Conservation (phyloP, 805 yeast species). For the Saccharomycopsis fodiens region DNA sequence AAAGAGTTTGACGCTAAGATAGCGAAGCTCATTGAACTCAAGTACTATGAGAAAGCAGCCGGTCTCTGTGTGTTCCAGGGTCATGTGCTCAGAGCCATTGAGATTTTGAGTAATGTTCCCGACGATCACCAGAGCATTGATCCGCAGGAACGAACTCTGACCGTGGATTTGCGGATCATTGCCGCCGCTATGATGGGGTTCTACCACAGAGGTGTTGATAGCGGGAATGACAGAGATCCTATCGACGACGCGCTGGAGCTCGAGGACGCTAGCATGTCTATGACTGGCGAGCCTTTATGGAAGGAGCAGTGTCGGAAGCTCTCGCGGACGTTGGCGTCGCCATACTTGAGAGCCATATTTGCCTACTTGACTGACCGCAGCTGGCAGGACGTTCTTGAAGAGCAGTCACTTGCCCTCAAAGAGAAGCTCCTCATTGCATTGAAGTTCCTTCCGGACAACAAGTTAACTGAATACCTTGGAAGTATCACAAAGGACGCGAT, state of each 20-base stretch:
- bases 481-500: constrained; percentile 67
- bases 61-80: constrained; percentile 98
- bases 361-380: constrained; percentile 91
- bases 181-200: constrained; percentile 91
- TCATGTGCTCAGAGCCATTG: constrained; percentile 72
- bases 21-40: constrained; percentile 44
- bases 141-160: constrained; percentile 1
- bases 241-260: constrained; percentile 23
- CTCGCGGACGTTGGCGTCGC: constrained; percentile 83
- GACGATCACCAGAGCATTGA: constrained; percentile 3
- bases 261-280: constrained; percentile 8
- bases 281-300: constrained; percentile 67
- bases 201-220: constrained; percentile 44
- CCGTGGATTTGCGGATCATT: constrained; percentile 37
- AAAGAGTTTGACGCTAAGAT: constrained; percentile 69
- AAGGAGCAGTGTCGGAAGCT: constrained; percentile 84
- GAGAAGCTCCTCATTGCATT: constrained; percentile 90
- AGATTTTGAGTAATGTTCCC: constrained; percentile 49
- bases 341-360: constrained; percentile 85
- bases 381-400: constrained; percentile 95
- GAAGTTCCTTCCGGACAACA: constrained; percentile 74
- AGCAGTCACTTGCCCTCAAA: constrained; percentile 75
- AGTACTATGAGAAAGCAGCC: constrained; percentile 81
- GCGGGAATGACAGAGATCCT: constrained; percentile 28
- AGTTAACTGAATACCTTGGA: constrained; percentile 62